Percentiles rank a stretch among this genome's conserved stretches.
Evolutionary conservation across 2,329 filamentous ascomycete species (phyloP).

Genomic region (Diplocarpon mali): DNA sequence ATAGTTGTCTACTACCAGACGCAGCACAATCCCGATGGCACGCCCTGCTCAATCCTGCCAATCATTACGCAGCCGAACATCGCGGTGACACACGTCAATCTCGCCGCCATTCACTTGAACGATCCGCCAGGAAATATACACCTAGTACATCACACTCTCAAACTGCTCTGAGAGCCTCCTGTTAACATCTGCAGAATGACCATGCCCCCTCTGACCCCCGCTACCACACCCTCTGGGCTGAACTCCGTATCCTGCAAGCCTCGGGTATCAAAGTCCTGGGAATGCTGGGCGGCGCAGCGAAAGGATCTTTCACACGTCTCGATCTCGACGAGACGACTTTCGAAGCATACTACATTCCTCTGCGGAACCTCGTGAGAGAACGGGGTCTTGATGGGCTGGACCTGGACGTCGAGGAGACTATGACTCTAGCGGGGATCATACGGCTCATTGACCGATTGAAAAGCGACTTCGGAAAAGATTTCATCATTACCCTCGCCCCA

Average conservation of each 20-base stretch:
- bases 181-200: slow-evolving; percentile 52
- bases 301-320: slow-evolving; percentile 56
- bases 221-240: slow-evolving; percentile 67
- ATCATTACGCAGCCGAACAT: slow-evolving; percentile 36
- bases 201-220: slow-evolving; percentile 55
- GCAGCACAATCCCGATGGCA: slow-evolving; percentile 40
- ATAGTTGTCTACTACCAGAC: slow-evolving; percentile 55
- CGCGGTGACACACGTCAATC: slow-evolving; percentile 68
- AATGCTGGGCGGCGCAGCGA: slow-evolving; percentile 79
- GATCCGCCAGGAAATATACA: slow-evolving; percentile 39
- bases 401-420: slow-evolving; percentile 69
- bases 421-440: slow-evolving; percentile 55
- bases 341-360: slow-evolving; percentile 60
- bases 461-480: slow-evolving; percentile 55
- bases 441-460: slow-evolving; percentile 57
- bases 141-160: slow-evolving; percentile 48
- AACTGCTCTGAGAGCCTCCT: slow-evolving; percentile 57
- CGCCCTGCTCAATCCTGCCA: slow-evolving; percentile 50
- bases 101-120: slow-evolving; percentile 81
- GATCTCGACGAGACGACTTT: slow-evolving; percentile 49
- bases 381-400: slow-evolving; percentile 60
- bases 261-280: slow-evolving; percentile 69
- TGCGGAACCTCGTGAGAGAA: slow-evolving; percentile 52
- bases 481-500: slow-evolving; percentile 72
- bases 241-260: slow-evolving; percentile 60